Evolutionary conservation across 164 flowering plant genomes (phyloP).

Genomic region (Amborella trichopoda): DNA sequence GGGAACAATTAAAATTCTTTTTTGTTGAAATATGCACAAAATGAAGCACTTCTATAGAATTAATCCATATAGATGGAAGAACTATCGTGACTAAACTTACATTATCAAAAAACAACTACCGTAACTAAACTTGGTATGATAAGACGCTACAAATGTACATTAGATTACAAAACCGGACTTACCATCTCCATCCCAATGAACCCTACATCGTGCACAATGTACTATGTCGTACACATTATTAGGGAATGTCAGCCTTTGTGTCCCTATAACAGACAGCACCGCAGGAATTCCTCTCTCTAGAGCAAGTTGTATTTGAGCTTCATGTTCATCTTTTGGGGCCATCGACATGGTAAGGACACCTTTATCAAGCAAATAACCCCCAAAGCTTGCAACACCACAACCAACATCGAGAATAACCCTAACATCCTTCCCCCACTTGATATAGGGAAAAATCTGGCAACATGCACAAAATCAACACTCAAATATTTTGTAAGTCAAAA

Average conservation of each 20-base stretch:
- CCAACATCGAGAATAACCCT: slow-evolving; percentile 88
- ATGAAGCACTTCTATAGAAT: no score
- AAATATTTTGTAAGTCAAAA: no score
- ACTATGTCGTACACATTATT: slow-evolving; percentile 67
- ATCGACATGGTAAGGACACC: slow-evolving; percentile 84
- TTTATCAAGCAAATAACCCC: slow-evolving; percentile 76
- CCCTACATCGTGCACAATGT: slow-evolving; percentile 94
- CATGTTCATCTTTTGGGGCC: slow-evolving; percentile 97
- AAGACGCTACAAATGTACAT: not conserved
- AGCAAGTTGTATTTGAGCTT: slow-evolving; percentile 97
- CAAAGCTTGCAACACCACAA: slow-evolving; percentile 99
- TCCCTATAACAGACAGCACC: slow-evolving; percentile 70
- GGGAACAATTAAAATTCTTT: no score
- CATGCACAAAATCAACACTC: not conserved
- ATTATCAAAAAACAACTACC: no score
- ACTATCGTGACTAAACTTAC: no score
- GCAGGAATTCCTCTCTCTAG: slow-evolving; percentile 97
- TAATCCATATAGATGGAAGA: no score
- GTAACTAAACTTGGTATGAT: no score
- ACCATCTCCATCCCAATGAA: slow-evolving; percentile 94
- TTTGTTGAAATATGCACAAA: no score
- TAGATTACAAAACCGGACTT: slow-evolving; percentile 8
- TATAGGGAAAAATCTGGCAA: slow-evolving; percentile 41
- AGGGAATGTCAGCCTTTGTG: slow-evolving; percentile 67
- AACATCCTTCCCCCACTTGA: slow-evolving; percentile 62